These are phyloP conservation scores for Acacia crassicarpa DNA, from an alignment of 306 rosid genomes.

Conservation along the genomic window DNA sequence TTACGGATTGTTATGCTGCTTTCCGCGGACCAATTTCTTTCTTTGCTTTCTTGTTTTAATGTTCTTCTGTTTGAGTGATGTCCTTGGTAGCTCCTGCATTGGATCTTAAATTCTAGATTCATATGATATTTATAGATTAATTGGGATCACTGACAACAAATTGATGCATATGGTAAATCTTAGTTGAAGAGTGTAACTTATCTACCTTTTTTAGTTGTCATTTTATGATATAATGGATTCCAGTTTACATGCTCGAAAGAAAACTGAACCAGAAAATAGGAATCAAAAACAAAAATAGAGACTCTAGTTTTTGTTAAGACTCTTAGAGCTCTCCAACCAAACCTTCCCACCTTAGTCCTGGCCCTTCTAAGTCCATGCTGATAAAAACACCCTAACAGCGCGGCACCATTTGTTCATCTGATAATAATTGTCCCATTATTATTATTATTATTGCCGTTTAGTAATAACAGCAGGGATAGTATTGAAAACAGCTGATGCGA, in stretches of 20 bases:
- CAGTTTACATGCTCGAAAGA: neutral
- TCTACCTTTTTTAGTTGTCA: neutral
- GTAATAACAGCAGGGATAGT: neutral
- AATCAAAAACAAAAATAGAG: neutral
- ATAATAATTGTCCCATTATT: neutral
- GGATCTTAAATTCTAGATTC: neutral
- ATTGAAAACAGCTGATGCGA: neutral
- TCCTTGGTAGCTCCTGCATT: neutral
- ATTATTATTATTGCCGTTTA: neutral
- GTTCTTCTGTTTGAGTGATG: neutral
- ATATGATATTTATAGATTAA: neutral
- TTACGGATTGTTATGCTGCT: neutral
- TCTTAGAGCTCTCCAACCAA: neutral
- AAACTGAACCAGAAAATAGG: neutral
- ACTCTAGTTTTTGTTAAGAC: neutral
- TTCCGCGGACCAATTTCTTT: neutral
- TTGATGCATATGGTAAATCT: neutral
- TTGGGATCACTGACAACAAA: neutral
- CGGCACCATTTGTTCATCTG: neutral
- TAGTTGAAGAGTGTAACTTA: neutral
- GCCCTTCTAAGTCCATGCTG: neutral
- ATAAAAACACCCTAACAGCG: neutral
- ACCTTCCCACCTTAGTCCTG: neutral
- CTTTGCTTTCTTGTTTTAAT: neutral
- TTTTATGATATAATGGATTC: neutral